Evolutionary conservation across 257 asterid genomes (phyloP).

Genomic region (Orobanche coerulescens): DNA sequence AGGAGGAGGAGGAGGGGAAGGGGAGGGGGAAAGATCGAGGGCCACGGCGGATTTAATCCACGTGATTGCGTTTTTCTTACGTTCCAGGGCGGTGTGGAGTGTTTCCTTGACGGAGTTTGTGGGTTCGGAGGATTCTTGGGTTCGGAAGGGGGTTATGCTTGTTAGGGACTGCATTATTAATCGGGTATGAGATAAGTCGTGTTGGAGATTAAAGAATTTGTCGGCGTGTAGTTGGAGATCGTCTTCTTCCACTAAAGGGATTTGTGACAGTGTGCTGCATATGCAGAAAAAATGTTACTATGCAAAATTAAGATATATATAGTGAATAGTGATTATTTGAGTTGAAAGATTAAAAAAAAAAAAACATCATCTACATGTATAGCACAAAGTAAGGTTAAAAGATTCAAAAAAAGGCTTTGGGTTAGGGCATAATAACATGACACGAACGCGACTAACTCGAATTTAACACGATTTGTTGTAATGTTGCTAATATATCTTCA

Average conservation of each 20-base stretch:
- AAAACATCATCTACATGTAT: too few relatives aligned
- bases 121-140: conserved; percentile 32
- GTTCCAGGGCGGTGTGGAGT: conserved; percentile 31
- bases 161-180: conserved; percentile 50
- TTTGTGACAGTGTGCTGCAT: conserved; percentile 54
- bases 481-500: too few relatives aligned
- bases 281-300: conserved; percentile 22
- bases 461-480: too few relatives aligned
- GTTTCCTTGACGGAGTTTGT: conserved; percentile 39
- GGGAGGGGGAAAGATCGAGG: conserved; percentile 59
- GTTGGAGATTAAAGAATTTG: conserved; percentile 44
- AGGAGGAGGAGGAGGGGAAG: too few relatives aligned
- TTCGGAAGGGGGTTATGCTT: conserved; percentile 34
- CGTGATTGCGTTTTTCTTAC: conserved; percentile 46
- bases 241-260: conserved; percentile 40
- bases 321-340: too few relatives aligned
- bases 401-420: not conserved
- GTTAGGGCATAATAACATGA: too few relatives aligned
- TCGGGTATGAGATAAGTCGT: conserved; percentile 37
- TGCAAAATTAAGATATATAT: too few relatives aligned
- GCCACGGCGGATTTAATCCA: conserved; percentile 68
- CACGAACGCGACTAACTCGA: too few relatives aligned
- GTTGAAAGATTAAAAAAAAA: too few relatives aligned
- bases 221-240: conserved; percentile 46
- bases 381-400: not conserved